Conservation (phyloP, 257 asterid genomes). For the Haberlea rhodopensis region DNA sequence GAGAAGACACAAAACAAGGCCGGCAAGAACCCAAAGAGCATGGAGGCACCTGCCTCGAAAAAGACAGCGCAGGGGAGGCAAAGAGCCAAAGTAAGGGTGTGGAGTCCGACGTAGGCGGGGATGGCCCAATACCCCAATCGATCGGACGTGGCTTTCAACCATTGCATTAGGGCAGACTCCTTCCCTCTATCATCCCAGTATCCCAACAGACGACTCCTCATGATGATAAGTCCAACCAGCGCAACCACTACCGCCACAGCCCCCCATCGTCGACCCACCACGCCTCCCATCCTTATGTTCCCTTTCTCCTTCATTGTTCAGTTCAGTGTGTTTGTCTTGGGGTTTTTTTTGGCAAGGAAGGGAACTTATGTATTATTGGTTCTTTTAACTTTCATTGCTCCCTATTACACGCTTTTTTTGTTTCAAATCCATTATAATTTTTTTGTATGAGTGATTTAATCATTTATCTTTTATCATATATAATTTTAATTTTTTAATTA, state of each 20-base stretch:
- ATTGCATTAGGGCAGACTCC: slow-evolving; percentile 39
- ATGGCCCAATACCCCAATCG: slow-evolving; percentile 88
- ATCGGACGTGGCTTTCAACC: slow-evolving; percentile 56
- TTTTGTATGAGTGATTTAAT: no score
- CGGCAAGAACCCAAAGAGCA: slow-evolving; percentile 83
- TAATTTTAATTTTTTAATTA: no score
- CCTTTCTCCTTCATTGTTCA: no score
- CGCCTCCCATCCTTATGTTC: slow-evolving; percentile 27
- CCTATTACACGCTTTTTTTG: no score
- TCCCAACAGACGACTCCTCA: slow-evolving; percentile 42
- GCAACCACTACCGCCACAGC: slow-evolving; percentile 40
- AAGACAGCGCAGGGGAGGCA: slow-evolving; percentile 93
- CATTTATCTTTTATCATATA: no score
- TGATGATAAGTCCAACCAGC: slow-evolving; percentile 33
- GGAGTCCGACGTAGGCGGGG: slow-evolving; percentile 77
- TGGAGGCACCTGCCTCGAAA: slow-evolving; percentile 95
- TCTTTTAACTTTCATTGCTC: no score
- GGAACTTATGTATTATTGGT: no score
- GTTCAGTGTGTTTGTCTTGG: no score
- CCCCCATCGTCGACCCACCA: slow-evolving; percentile 41
- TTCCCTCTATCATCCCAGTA: slow-evolving; percentile 45
- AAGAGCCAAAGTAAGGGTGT: slow-evolving; percentile 75
- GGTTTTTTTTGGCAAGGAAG: no score
- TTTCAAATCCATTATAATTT: no score
- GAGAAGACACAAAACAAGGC: slow-evolving; percentile 83